Percentiles rank a stretch among this genome's conserved stretches.
Evolutionary conservation across 164 flowering plant genomes (phyloP).

Genomic region (Cinnamomum chago): DNA sequence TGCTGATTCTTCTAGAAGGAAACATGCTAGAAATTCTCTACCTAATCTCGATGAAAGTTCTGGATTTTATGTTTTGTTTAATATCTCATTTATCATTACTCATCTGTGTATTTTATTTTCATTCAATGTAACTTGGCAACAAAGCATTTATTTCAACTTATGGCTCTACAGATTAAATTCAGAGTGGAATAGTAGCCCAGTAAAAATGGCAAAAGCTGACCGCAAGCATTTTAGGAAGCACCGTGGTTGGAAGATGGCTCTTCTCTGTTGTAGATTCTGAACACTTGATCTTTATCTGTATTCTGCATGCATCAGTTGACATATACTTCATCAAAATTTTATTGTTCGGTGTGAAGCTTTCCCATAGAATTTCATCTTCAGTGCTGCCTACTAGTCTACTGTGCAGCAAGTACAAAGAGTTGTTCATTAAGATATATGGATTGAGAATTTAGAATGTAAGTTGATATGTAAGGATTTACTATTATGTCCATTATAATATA

Average conservation of each 20-base stretch:
- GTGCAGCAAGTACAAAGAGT: neutral
- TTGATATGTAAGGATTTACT: neutral
- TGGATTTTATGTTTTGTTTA: no score
- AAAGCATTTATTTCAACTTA: no score
- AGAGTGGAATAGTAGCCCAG: constrained; percentile 89
- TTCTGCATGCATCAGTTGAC: neutral
- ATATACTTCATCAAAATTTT: neutral
- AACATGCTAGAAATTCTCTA: no score
- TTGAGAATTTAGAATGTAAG: neutral
- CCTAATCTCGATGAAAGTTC: no score
- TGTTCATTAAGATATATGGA: neutral
- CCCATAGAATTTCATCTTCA: neutral
- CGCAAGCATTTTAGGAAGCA: constrained; percentile 43
- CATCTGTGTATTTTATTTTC: no score
- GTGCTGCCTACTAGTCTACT: neutral
- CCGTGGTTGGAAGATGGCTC: constrained; percentile 55
- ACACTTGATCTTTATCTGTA: neutral
- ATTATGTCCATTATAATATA: neutral
- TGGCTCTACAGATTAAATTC: constrained; percentile 39
- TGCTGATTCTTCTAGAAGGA: no score
- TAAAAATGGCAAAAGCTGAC: constrained; percentile 83
- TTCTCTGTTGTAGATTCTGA: constrained; percentile 91
- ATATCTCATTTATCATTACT: no score
- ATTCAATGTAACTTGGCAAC: no score
- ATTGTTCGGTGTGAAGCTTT: neutral